These are phyloP conservation scores for Brassica napus DNA, from an alignment of 345 rosid genomes.

Conservation along the genomic window DNA sequence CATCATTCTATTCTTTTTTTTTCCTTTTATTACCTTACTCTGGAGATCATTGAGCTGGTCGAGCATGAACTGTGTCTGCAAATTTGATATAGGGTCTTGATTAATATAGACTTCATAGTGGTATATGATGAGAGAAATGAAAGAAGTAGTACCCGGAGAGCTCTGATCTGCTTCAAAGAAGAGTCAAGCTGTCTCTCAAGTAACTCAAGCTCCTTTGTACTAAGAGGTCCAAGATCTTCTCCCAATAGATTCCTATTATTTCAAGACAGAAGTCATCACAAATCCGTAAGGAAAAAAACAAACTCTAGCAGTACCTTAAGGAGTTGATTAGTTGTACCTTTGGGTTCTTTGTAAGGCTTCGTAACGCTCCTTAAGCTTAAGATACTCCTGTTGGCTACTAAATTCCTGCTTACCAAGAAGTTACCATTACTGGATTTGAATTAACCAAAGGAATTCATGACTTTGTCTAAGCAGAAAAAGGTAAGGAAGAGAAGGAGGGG, in stretches of 20 bases:
- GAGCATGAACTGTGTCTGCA: constrained; percentile 87
- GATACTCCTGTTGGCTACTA: constrained; percentile 88
- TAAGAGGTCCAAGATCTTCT: constrained; percentile 87
- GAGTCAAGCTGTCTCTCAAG: constrained; percentile 94
- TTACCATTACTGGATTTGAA: not conserved
- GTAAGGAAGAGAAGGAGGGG: not conserved
- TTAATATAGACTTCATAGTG: not conserved
- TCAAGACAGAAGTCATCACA: not conserved
- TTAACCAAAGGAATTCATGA: not conserved
- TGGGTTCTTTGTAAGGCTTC: constrained; percentile 85
- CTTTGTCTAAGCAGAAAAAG: not conserved
- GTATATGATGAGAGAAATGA: not conserved
- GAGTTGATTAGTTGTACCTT: constrained; percentile 41
- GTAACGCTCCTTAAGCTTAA: constrained; percentile 38
- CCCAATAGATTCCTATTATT: constrained; percentile 75
- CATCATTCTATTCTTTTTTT: not conserved
- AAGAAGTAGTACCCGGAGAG: constrained; percentile 59
- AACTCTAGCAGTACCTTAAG: not conserved
- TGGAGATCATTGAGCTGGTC: constrained; percentile 95
- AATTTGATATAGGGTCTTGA: not conserved
- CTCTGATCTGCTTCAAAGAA: constrained; percentile 86
- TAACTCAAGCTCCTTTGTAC: constrained; percentile 29
- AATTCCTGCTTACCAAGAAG: constrained; percentile 52
- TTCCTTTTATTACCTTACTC: constrained; percentile 52
- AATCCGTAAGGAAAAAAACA: not conserved